Base-by-base conservation (phyloP, 1,284 basidiomycete genomes). In the Agaricales sp. region DNA sequence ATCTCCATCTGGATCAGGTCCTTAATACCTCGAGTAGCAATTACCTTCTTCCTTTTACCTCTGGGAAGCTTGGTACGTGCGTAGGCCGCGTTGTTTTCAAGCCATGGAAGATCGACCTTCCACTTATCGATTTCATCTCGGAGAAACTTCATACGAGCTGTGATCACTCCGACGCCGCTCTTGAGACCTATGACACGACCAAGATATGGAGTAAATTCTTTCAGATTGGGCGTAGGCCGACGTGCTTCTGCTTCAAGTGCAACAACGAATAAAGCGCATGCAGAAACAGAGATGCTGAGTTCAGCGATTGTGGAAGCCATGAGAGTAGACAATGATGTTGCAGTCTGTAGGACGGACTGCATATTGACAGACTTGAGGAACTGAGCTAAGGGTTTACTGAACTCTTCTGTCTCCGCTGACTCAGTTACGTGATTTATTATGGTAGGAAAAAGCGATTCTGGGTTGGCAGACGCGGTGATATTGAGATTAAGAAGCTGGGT, bases 61-160 rank as follows among this genome's bases (percentile, higher is more conserved):
- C 39, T 41, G n/a, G 39, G 39, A 41, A 41, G 13, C 13, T 41
- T 41, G 16, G n/a, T 20, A 20, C 39, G 39, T 8, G n/a, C 39
- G 16, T 16, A 41, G 39, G 39, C 6, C 8, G 39, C 39, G 16
- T 41, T 41, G 39, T 18, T 41, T 20, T 41, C 39, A 20, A 41
- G 39, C 39, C 39, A 41, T 4, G 39, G 39, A 41, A 41, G n/a
- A n/a, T 16, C 13, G n/a, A 20, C 19, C 39, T 41, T 41, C 39
- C 39, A 41, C 18, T 41, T 41, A 41, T 41, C 39, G 39, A 41
- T 41, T 18, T 41, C 39, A 41, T 18, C 16, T 41, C 39, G 39
- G 39, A 41, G 6, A 18, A 41, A 41, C 16, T 41, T 41, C 8
- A 8, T 4, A 4, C 39, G 39, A 8, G 8, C 6, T 11, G 6